Conservation (phyloP, 202 grass and related monocot species). For the Bolboschoenoplectus hybrid region DNA sequence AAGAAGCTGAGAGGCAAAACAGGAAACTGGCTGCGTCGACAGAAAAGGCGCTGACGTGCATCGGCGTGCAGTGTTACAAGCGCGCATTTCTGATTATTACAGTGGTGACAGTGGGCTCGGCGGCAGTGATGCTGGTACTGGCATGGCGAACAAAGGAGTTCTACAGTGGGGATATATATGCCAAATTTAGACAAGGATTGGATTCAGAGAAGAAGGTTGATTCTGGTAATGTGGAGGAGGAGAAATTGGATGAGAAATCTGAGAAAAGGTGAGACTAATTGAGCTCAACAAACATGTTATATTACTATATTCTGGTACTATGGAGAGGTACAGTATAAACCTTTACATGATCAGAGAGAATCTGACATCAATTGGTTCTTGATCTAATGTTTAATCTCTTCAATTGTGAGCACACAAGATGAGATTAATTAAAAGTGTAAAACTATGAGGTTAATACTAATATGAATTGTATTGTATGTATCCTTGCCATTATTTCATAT, state of each 20-base stretch:
- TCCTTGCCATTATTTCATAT: background rate
- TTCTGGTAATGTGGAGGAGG: slow-evolving; percentile 1
- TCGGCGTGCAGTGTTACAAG: slow-evolving; percentile 57
- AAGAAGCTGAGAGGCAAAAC: slow-evolving; percentile 38
- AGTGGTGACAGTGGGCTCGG: slow-evolving; percentile 35
- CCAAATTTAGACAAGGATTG: slow-evolving; percentile 38
- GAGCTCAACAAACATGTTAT: background rate
- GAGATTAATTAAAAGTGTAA: background rate
- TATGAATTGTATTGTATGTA: background rate
- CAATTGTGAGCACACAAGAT: background rate
- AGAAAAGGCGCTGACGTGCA: slow-evolving; percentile 49
- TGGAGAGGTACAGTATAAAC: background rate
- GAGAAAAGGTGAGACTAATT: background rate
- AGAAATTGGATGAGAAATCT: slow-evolving; percentile 16
- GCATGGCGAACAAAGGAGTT: slow-evolving; percentile 51
- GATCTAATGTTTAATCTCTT: slow-evolving; percentile 11
- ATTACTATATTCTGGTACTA: background rate
- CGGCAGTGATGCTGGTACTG: slow-evolving; percentile 42
- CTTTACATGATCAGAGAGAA: background rate
- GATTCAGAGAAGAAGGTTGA: slow-evolving; percentile 12
- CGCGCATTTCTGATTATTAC: slow-evolving; percentile 47
- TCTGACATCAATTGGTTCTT: background rate
- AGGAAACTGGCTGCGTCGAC: background rate
- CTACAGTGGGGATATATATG: slow-evolving; percentile 52
- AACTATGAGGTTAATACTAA: background rate